phyloP scores from a whole-genome alignment of 345 rosid genomes.

The Lepidium sativum region DNA sequence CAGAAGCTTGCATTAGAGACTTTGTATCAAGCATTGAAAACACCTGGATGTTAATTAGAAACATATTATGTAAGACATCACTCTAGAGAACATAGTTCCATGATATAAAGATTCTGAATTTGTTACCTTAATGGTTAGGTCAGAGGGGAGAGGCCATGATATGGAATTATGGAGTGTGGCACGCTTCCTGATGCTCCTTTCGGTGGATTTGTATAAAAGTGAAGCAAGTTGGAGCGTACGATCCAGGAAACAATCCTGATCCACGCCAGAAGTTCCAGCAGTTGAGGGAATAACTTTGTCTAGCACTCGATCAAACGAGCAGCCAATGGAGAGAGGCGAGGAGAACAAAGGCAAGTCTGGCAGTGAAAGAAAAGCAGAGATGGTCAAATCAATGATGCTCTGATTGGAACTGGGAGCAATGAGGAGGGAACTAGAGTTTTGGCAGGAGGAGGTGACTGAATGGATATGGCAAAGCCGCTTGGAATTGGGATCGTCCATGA shows the following conservation, averaged over 20 bases:
- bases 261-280: constrained; percentile 11
- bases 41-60: constrained; percentile 34
- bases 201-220: constrained; percentile 47
- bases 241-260: constrained; percentile 57
- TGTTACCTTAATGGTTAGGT: constrained; percentile 69
- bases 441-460: constrained; percentile 1
- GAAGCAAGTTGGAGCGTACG: constrained; percentile 60
- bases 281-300: constrained; percentile 33
- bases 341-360: constrained; percentile 30
- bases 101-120: neutral
- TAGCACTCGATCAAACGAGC: constrained; percentile 69
- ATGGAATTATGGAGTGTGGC: constrained; percentile 56
- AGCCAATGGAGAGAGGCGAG: constrained; percentile 43
- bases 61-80: neutral
- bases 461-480: constrained; percentile 14
- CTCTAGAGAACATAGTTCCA: neutral
- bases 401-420: constrained; percentile 6
- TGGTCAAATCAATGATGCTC: constrained; percentile 13
- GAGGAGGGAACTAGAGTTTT: neutral
- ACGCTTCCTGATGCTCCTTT: constrained; percentile 58
- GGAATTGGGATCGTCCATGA: constrained; percentile 23
- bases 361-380: constrained; percentile 22
- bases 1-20: constrained; percentile 75
- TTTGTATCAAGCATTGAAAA: constrained; percentile 86
- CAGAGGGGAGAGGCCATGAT: constrained; percentile 74